Base-by-base conservation (phyloP, 768 basidiomycete genomes). In the Podaxis sp. region DNA sequence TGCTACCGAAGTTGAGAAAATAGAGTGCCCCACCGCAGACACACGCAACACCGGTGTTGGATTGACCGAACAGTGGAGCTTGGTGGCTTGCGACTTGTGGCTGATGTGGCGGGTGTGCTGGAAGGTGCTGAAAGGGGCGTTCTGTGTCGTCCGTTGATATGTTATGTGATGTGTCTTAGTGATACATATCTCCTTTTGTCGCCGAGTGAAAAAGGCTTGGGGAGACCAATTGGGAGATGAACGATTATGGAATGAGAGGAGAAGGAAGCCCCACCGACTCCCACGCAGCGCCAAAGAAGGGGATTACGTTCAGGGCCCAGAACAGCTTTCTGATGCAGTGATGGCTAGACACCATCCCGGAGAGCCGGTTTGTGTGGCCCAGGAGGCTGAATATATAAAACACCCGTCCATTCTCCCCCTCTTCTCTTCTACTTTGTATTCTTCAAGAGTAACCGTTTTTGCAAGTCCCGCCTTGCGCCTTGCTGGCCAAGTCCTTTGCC, bases 401-500 rank as follows among this genome's bases (percentile, higher is more conserved):
- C 39, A 17, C 22, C 22, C 22, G 12, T 5, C 13, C 24, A 13
- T 2, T 40, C 39, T 33, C 19, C 33, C 33, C 36, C 49, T 24
- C 13, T 39, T 51, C n/a, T 63, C 46, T 24, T 24, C 24, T 24
- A 19, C 42, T 52, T 28, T 24, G 22, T 44, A 42, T 19, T 52
- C 48, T 39, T 15, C 30, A 36, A 56, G 24, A 61, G 26, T 42
- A 52, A 44, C 46, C 54, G 46, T 57, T 30, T 33, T 40, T 24
- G 61, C 61, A 62, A 62, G 61, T 62, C 30, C 40, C 22, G 28
- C 40, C 61, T 62, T 62, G 61, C 53, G 61, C 61, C 61, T 63
- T 63, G 61, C 61, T 63, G 53, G 61, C 61, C 61, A 63, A 51
- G 61, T 56, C 61, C 33, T 40, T 28, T 54, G 52, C 61, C 61